phyloP scores from a whole-genome alignment of 306 rosid genomes.

The Vachellia pachyceras region DNA sequence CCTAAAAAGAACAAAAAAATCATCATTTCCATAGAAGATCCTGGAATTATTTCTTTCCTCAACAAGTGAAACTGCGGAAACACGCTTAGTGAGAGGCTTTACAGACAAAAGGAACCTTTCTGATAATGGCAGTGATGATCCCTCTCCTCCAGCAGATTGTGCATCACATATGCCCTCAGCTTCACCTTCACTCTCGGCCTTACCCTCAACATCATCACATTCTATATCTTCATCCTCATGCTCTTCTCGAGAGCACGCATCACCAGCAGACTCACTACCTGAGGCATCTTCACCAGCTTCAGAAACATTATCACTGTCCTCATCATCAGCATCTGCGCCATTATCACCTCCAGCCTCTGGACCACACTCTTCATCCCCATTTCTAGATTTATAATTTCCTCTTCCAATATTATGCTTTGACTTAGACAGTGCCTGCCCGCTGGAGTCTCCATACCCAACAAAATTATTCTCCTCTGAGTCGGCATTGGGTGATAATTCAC shows the following conservation, averaged over 20 bases:
- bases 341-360: slow-evolving; percentile 72
- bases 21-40: slow-evolving; percentile 91
- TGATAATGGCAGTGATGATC: slow-evolving; percentile 59
- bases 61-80: slow-evolving; percentile 52
- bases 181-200: slow-evolving; percentile 99
- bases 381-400: slow-evolving; percentile 61
- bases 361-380: slow-evolving; percentile 55
- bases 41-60: slow-evolving; percentile 65
- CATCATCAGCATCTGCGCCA: slow-evolving; percentile 94
- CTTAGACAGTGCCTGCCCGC: slow-evolving; percentile 47
- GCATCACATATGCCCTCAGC: slow-evolving; percentile 80
- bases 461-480: slow-evolving; percentile 90
- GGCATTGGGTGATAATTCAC: slow-evolving; percentile 89
- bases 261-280: slow-evolving; percentile 94
- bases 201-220: slow-evolving; percentile 74
- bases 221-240: slow-evolving; percentile 84
- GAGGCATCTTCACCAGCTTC: slow-evolving; percentile 92
- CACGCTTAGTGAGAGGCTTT: slow-evolving; percentile 90
- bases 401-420: slow-evolving; percentile 54
- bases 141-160: slow-evolving; percentile 74
- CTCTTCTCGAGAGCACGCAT: slow-evolving; percentile 83
- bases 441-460: slow-evolving; percentile 62
- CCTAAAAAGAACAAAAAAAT: slow-evolving; percentile 86
- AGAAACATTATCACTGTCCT: slow-evolving; percentile 89
- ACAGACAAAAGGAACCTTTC: slow-evolving; percentile 78